These are phyloP conservation scores for Cytospora chrysosperma DNA, from an alignment of 2,329 filamentous ascomycete species.

Conservation along the genomic window DNA sequence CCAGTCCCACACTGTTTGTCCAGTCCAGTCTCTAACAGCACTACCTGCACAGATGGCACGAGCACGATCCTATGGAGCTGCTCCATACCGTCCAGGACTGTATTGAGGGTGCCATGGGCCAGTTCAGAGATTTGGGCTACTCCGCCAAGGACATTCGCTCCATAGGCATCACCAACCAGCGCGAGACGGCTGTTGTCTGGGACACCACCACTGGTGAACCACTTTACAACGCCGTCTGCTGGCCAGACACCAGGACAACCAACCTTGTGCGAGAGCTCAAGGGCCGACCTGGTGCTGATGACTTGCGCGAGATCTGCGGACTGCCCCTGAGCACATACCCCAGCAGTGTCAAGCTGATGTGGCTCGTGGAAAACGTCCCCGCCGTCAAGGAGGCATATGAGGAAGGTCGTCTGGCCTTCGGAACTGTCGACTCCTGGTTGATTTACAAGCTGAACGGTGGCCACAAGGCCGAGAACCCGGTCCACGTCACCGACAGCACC, in stretches of 20 bases:
- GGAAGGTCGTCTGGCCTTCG: constrained; percentile 73
- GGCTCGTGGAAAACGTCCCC: constrained; percentile 73
- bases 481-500: constrained; percentile 81
- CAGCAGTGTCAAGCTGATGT: constrained; percentile 80
- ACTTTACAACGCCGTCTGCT: constrained; percentile 82
- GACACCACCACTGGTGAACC: constrained; percentile 77
- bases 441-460: constrained; percentile 82
- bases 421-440: constrained; percentile 86
- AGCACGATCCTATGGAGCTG: constrained; percentile 80
- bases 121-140: constrained; percentile 71
- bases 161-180: constrained; percentile 86
- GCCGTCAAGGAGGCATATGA: constrained; percentile 74
- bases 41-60: constrained; percentile 68
- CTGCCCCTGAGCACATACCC: constrained; percentile 87
- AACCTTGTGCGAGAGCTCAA: constrained; percentile 74
- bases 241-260: constrained; percentile 82
- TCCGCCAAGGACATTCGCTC: constrained; percentile 67
- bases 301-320: constrained; percentile 70
- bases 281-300: constrained; percentile 62
- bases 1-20: constrained; percentile 20
- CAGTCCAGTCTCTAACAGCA: constrained; percentile 19
- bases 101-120: constrained; percentile 71
- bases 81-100: constrained; percentile 74
- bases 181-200: constrained; percentile 86
- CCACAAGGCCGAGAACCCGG: constrained; percentile 52